Base-by-base conservation (phyloP, 1,284 basidiomycete species). In the Psilocybe mexicana region DNA sequence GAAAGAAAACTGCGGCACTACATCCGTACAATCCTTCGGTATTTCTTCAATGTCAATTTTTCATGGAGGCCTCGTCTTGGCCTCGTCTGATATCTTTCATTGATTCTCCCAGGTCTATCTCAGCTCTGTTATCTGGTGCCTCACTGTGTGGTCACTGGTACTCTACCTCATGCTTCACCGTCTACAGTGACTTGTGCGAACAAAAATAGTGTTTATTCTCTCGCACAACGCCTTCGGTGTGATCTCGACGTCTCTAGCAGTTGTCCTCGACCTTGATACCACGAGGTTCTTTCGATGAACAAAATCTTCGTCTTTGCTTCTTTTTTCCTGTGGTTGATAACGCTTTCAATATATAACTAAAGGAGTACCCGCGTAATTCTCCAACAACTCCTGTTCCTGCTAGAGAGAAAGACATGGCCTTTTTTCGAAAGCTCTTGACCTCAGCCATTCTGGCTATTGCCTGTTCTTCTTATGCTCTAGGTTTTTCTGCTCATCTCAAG, bases 151-250 rank as follows among this genome's bases (percentile, higher is more conserved):
- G 38, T 36, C 23, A 12, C n/a, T 12, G 40, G 7, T 40, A 12
- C 38, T 12, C 14, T 28, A 48, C 53, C 53, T 55, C 53, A 36
- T 55, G 53, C 43, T 35, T 47, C 43, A 28, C 53, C 33, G 53
- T 6, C 38, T 30, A 43, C 40, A 30, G 40, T 42, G 30, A 55
- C 44, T 55, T 55, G 48, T 55, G 45, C 10, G 43, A 46, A 36
- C 40, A 48, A 48, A 55, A 48, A 48, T 47, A 55, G 53, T 30
- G 24, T 40, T 30, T 28, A 6, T 55, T 55, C 45, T 36, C 53
- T 47, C 53, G 45, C 38, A 38, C 42, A 12, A 53, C 5, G 30
- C 12, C 52, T 53, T 53, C 43, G 12, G 14, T n/a, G 26, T 28
- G 43, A 53, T 35, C 14, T 43, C 26, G 23, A 25, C 8, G 38